A percentile compares a stretch with the other conserved stretches of the same genome.
Conservation (phyloP, 345 rosid species). For the Populus simonii region DNA sequence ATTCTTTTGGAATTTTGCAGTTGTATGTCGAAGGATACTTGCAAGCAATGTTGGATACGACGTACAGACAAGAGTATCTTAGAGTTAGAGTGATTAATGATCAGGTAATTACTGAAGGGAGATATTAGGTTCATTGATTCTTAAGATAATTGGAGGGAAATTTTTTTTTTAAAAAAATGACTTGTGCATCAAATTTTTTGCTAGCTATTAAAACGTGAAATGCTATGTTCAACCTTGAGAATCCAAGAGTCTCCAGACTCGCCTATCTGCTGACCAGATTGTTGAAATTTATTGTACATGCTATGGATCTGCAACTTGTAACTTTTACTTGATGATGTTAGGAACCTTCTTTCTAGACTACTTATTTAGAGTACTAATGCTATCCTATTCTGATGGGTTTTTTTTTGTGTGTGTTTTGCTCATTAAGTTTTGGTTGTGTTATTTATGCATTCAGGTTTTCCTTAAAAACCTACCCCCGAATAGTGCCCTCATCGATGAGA, state of each 20-base stretch:
- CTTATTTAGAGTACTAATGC: too few species aligned
- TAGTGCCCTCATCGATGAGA: conserved; percentile 79
- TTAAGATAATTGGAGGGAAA: background rate
- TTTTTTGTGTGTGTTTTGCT: background rate
- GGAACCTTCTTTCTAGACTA: too few species aligned
- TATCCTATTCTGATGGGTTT: background rate
- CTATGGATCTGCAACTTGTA: background rate
- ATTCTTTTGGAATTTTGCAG: conserved; percentile 42
- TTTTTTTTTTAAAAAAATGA: too few species aligned
- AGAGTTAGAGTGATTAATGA: conserved; percentile 85
- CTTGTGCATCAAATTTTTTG: too few species aligned
- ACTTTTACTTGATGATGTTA: background rate
- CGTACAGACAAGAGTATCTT: conserved; percentile 89
- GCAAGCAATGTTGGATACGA: conserved; percentile 88
- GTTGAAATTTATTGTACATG: background rate
- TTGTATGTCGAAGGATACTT: conserved; percentile 90
- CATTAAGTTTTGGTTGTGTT: background rate
- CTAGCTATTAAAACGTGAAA: too few species aligned
- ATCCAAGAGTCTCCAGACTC: too few species aligned
- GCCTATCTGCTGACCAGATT: background rate
- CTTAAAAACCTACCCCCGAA: conserved; percentile 91
- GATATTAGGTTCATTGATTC: background rate
- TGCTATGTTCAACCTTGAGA: too few species aligned
- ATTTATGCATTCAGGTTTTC: conserved; percentile 51
- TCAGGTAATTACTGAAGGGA: conserved; percentile 49